These are phyloP conservation scores for Magnolia officinalis DNA, from an alignment of 164 flowering plant species.

Conservation along the genomic window DNA sequence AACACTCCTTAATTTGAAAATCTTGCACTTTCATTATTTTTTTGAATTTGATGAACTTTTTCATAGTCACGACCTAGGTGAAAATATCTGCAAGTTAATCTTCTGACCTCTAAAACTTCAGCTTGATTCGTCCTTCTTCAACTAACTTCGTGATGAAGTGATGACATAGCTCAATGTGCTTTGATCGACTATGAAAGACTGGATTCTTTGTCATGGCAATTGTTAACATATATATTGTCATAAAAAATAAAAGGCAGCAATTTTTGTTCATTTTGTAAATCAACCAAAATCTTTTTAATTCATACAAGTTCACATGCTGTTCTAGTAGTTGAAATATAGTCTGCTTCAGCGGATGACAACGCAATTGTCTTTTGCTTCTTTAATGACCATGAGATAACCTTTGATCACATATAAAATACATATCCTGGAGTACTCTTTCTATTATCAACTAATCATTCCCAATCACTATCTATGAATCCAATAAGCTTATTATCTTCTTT, in stretches of 20 bases:
- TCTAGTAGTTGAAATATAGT: not conserved
- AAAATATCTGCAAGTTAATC: not conserved
- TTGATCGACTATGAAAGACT: not conserved
- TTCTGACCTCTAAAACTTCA: not conserved
- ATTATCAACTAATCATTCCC: not conserved
- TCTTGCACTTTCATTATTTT: no score
- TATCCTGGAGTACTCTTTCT: not conserved
- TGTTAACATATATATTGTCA: not conserved
- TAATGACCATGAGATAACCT: not conserved
- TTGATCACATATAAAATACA: not conserved
- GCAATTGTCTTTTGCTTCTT: not conserved
- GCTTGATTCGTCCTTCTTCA: not conserved
- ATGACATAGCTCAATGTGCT: not conserved
- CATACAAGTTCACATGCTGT: not conserved
- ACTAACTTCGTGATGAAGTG: not conserved
- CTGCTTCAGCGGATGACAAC: not conserved
- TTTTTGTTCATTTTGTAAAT: not conserved
- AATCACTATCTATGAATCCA: not conserved
- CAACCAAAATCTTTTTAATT: not conserved
- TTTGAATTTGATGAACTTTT: no score
- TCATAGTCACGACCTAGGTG: no score
- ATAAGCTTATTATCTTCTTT: not conserved
- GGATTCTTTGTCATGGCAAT: not conserved
- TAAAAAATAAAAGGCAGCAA: not conserved
- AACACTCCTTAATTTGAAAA: no score